Conservation (phyloP, 208 protist genomes). For the Phytomonas francai region DNA sequence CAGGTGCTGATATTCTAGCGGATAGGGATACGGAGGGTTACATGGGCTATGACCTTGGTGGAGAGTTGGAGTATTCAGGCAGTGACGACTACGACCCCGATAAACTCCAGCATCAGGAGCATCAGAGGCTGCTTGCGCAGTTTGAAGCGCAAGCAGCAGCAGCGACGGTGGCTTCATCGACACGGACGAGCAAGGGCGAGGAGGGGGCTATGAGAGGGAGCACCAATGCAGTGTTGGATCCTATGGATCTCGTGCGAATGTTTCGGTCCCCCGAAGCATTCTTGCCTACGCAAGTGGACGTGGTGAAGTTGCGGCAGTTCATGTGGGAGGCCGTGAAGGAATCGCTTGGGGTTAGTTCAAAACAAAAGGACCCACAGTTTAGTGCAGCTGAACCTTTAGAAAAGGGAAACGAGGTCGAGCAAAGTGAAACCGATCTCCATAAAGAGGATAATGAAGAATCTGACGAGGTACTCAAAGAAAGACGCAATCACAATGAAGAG, state of each 20-base stretch:
- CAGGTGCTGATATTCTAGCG: not conserved
- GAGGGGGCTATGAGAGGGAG: not conserved
- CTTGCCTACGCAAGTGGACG: conserved; percentile 76
- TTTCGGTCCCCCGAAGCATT: conserved; percentile 58
- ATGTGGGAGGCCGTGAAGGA: conserved; percentile 73
- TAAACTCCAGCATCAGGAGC: conserved; percentile 15
- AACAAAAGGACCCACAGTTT: conserved; percentile 8
- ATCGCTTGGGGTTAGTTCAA: conserved; percentile 21
- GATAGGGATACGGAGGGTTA: conserved; percentile 17
- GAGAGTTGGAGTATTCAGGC: conserved; percentile 29
- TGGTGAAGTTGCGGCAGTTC: conserved; percentile 57
- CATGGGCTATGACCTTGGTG: conserved; percentile 56
- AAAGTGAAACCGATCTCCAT: not conserved
- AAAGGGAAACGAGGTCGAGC: not conserved
- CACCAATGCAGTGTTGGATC: conserved; percentile 13
- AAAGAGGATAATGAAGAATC: not conserved
- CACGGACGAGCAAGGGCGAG: conserved; percentile 14
- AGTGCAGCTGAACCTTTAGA: not conserved
- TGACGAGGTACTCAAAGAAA: not conserved
- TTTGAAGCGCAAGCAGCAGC: conserved; percentile 28
- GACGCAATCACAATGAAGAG: not conserved
- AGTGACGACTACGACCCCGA: conserved; percentile 22
- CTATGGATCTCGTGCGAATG: conserved; percentile 30
- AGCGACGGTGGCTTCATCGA: conserved; percentile 11
- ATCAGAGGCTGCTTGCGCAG: conserved; percentile 31